These are phyloP conservation scores for Anethum foeniculum DNA, from an alignment of 140 eudicot species.

Conservation along the genomic window DNA sequence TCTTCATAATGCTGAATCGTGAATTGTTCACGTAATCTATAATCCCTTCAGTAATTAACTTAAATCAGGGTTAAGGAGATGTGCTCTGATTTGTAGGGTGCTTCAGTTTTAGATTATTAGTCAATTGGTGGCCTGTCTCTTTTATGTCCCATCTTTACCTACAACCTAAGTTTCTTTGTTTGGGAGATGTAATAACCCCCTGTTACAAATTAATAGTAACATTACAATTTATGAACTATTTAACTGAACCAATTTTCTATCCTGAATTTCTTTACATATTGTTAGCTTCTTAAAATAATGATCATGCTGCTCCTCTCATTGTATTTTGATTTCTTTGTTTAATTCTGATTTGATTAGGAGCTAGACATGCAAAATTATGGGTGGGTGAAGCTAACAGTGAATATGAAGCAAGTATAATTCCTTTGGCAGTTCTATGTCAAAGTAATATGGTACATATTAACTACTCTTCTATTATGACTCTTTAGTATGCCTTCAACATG, in stretches of 20 bases:
- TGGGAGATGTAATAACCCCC: neutral
- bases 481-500: neutral
- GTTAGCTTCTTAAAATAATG: neutral
- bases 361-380: conserved; percentile 51
- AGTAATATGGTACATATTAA: conserved; percentile 40
- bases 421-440: conserved; percentile 53
- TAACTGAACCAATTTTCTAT: too few relatives aligned
- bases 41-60: too few relatives aligned
- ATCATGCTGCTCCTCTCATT: neutral
- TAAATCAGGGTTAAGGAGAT: neutral
- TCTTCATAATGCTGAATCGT: neutral
- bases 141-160: neutral
- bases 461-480: neutral
- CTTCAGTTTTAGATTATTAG: neutral
- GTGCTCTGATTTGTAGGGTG: neutral
- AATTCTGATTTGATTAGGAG: conserved; percentile 37
- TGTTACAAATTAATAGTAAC: neutral
- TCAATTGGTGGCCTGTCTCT: neutral
- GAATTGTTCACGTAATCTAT: too few relatives aligned
- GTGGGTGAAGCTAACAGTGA: conserved; percentile 55
- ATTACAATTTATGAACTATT: neutral
- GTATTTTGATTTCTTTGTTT: neutral
- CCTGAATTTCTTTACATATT: neutral
- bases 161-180: neutral
- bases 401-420: conserved; percentile 34